Evolutionary conservation across 805 yeast genomes (phyloP), one percentile per base, ranked within the genome.

Genomic region (Starmerella cellae): DNA sequence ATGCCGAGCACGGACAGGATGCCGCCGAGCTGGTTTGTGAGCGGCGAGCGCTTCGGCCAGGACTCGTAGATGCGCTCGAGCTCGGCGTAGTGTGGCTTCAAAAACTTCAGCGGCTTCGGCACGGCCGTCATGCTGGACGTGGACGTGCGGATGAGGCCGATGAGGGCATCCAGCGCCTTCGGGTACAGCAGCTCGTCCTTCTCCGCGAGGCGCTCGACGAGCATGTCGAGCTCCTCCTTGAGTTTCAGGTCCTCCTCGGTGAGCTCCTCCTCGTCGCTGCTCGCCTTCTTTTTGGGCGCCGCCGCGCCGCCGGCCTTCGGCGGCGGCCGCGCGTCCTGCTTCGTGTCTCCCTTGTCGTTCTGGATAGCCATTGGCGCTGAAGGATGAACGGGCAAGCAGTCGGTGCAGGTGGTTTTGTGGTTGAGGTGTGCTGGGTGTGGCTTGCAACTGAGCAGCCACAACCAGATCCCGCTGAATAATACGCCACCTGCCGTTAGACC

Each of bases 91-190:
- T 77, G 82, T 6, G 96, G 95, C 56, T 95, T 76, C 50, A 91
- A 70, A 60, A 91, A 91, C 67, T 91, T 93, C 64, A 91, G 73
- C 4, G 99, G 99, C 63, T 91, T 91, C 30, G 99, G 99, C 39
- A 91, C 98, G 2, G 99, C 99, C 2, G 98, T 91, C 96, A 91
- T 91, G 8, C 96, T 87, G 30, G 95, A 82, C 2, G 99, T 91
- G 11, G 96, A 82, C 42, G 91, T 93, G 51, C 83, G 75, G 55
- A 91, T 87, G 54, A 75, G 75, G 38, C 70, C 73, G 57, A 84
- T 85, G 60, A 91, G 71, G 40, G 77, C 69, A 33, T 70, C 69
- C 53, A 91, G 69, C n/a, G 84, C 71, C 11, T 74, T 64, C 28
- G 63, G 63, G 57, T 82, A 81, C 18, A 74, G 64, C 17, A 64